phyloP scores from a whole-genome alignment of 306 rosid genomes.

The Cucumis sativus region Cucumber_9930_V3 NC_026660.2:29137501-29138000 shows the following conservation, averaged over 20 bases:
- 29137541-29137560: not conserved
- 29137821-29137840: conserved; percentile 44
- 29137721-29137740: conserved; percentile 64
- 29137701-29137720: conserved; percentile 53
- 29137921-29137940: not conserved
- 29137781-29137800: conserved; percentile 25
- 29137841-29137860: not conserved
- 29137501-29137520: conserved; percentile 30
- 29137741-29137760: conserved; percentile 59
- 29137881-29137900: not conserved
- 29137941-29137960: not conserved
- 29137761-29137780: conserved; percentile 30
- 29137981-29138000: not conserved
- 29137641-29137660: conserved; percentile 75
- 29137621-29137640: conserved; percentile 54
- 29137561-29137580: no score
- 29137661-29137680: conserved; percentile 93
- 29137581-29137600: no score
- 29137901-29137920: not conserved
- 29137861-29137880: not conserved
- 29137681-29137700: conserved; percentile 62
- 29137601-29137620: conserved; percentile 5
- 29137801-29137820: conserved; percentile 43
- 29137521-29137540: not conserved
- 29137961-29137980: not conserved